Base-by-base conservation (phyloP, 306 rosid genomes). In the Medicago lupulina region DNA sequence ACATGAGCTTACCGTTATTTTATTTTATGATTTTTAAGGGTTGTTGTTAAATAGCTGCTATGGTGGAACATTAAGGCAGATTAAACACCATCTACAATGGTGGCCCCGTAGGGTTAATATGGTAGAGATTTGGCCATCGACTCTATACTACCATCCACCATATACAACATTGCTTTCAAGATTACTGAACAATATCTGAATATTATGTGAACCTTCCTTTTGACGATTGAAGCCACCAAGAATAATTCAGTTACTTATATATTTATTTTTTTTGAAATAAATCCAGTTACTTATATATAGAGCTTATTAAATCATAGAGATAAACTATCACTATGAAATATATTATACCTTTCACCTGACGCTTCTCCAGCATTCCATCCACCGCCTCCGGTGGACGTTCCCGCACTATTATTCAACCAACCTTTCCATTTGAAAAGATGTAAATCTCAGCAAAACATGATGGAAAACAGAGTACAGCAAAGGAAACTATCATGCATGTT, bases 341-440 rank as follows among this genome's bases (percentile, higher is more conserved):
- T 1, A 17, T 51, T 83, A 91, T 97, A 97, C 80, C 77, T 78
- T 71, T 54, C 96, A 75, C 85, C 59, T 75, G 92, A 79, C 7
- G 59, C 34, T 46, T 85, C 91, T 44, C 36, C 85, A 65, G 51
- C 3, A 82, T 85, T 82, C 95, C 97, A 77, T 68, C 83, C 78
- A 70, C 84, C 88, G 78, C 87, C 82, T 1, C 81, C 92, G 1
- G 87, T 75, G 17, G 96, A 93, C 2, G 92, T 71, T 78, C 92
- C 97, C 2, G 76, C 84, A 74, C 89, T 95, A 78, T 63, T 96
- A 78, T 71, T 77, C 77, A 79, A 71, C 97, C 97, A 91, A 89
- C 90, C 97, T 95, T 80, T 70, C 64, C 87, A 64, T 54, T 28
- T 17, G 36, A 68, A 65, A 88, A 74, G 17, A 82, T 28, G 62